Evolutionary conservation across 139 green algal genomes (phyloP), one percentile per base, ranked within the genome.

Genomic region (Pleodorina starrii): DNA sequence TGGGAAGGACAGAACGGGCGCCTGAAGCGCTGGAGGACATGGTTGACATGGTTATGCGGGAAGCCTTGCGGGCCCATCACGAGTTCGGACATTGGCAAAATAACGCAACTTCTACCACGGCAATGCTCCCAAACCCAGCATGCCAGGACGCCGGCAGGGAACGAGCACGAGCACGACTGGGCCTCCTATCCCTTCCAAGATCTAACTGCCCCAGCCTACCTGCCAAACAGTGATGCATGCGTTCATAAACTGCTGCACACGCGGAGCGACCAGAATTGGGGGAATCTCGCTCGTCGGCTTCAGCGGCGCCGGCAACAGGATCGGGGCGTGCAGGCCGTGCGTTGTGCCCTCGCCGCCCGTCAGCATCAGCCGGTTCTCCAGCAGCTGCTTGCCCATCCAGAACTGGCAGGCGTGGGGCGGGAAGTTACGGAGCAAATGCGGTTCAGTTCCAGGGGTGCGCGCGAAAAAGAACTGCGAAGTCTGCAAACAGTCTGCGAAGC

Each of bases 331-430:
- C 43, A 57, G 10, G 40, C 72, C 72, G 25, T 59, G 43, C 27
- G 42, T 40, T 12, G 23, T 80, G 40, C 72, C 72, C 25, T 59
- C 72, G 38, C 72, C 72, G 42, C 42, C 19, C 16, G 5, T 57
- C 14, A 54, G 16, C 40, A 11, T 5, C 17, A 38, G 42, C 40
- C 72, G 43, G 10, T 5, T 10, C 35, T 80, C 72, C 43, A 80
- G 23, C 40, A 80, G 72, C 72, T 80, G 40, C 72, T 43, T 42
- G 32, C 42, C 72, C 0, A 80, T 40, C 72, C 72, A 80, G 38
- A 59, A 80, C 72, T 80, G 72, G 11, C 7, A 66, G 25, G 9
- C 3, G 29, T 12, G 54, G 54, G 29, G 29, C 3, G 17, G 29
- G 25, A 4, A 66, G 9, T 25, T 5, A 66, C 25, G 25, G 29